Evolutionary conservation across 2,329 filamentous ascomycete species (phyloP).

Genomic region (Aspergillus viridinutans): DNA sequence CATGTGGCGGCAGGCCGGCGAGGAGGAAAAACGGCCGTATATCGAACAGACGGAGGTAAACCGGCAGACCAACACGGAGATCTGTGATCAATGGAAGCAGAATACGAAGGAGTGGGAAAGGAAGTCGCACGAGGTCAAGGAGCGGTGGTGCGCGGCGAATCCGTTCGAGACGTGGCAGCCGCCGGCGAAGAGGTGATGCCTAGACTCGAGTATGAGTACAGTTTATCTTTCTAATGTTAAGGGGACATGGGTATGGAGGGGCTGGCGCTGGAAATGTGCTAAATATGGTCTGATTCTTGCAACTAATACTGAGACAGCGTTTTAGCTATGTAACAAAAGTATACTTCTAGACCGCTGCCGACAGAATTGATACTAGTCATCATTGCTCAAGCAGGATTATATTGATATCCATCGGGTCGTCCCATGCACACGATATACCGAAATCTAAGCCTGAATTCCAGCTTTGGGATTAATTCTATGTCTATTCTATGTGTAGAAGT

Average conservation of each 20-base stretch:
- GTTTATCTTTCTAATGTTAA: background rate
- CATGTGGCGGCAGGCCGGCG: conserved; percentile 78
- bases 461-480: conserved; percentile 2
- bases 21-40: conserved; percentile 71
- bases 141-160: conserved; percentile 37
- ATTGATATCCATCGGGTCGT: background rate
- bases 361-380: background rate
- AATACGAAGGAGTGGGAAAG: conserved; percentile 53
- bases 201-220: background rate
- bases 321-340: background rate
- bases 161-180: conserved; percentile 32
- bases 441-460: background rate
- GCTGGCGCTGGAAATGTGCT: background rate
- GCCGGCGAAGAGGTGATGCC: background rate
- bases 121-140: conserved; percentile 35
- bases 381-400: background rate
- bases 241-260: background rate
- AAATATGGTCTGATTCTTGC: background rate
- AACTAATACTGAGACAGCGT: background rate
- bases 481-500: conserved; percentile 7
- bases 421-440: background rate
- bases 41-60: conserved; percentile 68
- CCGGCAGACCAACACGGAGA: conserved; percentile 62
- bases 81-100: conserved; percentile 67
- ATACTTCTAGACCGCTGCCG: background rate